phyloP scores from a whole-genome alignment of 2,329 filamentous ascomycete species.

The Colletotrichum truncatum region DNA sequence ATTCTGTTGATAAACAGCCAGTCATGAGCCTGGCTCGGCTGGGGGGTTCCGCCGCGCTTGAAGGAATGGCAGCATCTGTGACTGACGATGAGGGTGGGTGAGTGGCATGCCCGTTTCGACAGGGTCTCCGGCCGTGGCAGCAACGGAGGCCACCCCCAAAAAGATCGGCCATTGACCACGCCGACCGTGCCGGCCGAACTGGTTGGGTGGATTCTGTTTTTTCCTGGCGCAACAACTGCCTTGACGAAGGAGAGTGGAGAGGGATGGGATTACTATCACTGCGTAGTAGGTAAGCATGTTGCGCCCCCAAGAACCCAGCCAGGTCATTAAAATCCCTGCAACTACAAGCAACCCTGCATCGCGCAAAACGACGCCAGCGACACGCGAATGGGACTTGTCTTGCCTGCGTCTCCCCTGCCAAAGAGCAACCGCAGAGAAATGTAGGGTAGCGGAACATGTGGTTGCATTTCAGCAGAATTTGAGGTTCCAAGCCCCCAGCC shows the following conservation, averaged over 20 bases:
- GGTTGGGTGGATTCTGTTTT: too few species aligned
- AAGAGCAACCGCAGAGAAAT: neutral
- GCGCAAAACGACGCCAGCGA: neutral
- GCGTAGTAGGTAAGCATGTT: neutral
- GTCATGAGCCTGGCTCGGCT: slow-evolving; percentile 9
- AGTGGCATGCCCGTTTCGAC: slow-evolving; percentile 25
- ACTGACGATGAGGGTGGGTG: slow-evolving; percentile 20
- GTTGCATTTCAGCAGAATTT: slow-evolving; percentile 18
- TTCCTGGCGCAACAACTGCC: too few species aligned
- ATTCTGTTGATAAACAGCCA: neutral
- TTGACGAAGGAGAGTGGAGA: too few species aligned
- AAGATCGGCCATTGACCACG: slow-evolving; percentile 22
- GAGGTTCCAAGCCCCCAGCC: slow-evolving; percentile 5
- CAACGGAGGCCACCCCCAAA: neutral
- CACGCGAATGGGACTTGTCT: slow-evolving; percentile 22
- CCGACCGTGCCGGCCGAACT: slow-evolving; percentile 25
- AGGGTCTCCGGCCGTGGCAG: slow-evolving; percentile 14
- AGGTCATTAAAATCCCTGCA: slow-evolving; percentile 31
- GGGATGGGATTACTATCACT: too few species aligned
- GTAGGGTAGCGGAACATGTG: slow-evolving; percentile 5
- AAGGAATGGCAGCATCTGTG: slow-evolving; percentile 16
- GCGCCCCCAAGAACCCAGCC: neutral
- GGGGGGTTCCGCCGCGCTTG: neutral
- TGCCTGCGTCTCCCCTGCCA: slow-evolving; percentile 26
- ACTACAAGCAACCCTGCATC: neutral